phyloP scores from a whole-genome alignment of 2,329 filamentous ascomycete genomes.

The Xylariaceae sp. region DNA sequence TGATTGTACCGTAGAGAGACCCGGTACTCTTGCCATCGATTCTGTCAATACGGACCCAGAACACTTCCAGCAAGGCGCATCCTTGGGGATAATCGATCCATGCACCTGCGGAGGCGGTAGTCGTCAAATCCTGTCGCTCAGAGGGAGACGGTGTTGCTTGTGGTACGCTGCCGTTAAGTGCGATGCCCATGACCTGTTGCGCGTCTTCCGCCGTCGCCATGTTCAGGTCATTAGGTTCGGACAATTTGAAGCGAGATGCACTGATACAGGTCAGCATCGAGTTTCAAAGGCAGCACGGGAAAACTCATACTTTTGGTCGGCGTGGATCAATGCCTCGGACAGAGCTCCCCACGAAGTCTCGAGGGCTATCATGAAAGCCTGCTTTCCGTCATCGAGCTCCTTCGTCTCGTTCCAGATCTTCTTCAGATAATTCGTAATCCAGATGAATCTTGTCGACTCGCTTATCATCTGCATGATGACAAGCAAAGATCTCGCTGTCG shows the following conservation, averaged over 20 bases:
- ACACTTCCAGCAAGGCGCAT: conserved; percentile 4
- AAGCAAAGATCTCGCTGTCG: conserved; percentile 1
- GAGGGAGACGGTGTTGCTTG: no score
- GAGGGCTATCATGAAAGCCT: not conserved
- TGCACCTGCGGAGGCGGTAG: not conserved
- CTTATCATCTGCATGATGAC: conserved; percentile 10
- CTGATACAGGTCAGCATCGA: no score
- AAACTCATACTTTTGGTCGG: not conserved
- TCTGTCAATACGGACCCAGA: conserved; percentile 6
- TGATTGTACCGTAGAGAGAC: not conserved
- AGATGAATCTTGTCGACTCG: conserved; percentile 4
- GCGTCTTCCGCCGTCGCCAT: no score
- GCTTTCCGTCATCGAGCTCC: not conserved
- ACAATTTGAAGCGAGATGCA: no score
- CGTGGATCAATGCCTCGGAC: not conserved
- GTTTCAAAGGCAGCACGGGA: not conserved
- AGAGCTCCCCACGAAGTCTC: not conserved
- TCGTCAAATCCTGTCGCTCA: no score
- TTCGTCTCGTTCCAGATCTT: conserved; percentile 1
- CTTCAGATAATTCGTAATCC: conserved; percentile 1
- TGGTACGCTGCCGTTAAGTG: no score
- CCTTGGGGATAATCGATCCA: conserved; percentile 3
- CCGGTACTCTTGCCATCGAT: conserved; percentile 4
- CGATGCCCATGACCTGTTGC: no score
- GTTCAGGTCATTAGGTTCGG: no score